A percentile compares a stretch with the other conserved stretches of the same genome.
phyloP scores from a whole-genome alignment of 164 flowering plant genomes.

The Vitis rotundifolia region DNA sequence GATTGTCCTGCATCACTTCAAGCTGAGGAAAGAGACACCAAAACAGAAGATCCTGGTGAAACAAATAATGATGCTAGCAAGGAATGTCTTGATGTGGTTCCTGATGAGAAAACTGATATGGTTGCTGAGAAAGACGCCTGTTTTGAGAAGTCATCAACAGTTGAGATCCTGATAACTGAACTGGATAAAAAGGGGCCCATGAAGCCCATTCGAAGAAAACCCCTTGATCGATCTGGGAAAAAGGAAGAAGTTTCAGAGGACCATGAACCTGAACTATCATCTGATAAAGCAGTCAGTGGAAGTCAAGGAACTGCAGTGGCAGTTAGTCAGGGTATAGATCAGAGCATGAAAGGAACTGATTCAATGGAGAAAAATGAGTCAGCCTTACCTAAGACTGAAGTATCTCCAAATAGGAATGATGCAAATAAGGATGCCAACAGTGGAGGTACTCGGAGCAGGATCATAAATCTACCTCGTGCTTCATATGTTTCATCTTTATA shows the following conservation, averaged over 20 bases:
- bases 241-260: slow-evolving; percentile 21
- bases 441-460: slow-evolving; percentile 45
- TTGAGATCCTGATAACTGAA: slow-evolving; percentile 14
- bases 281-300: slow-evolving; percentile 16
- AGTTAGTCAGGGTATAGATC: slow-evolving; percentile 21
- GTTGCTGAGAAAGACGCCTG: slow-evolving; percentile 10
- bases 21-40: slow-evolving; percentile 12
- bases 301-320: slow-evolving; percentile 20
- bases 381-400: slow-evolving; percentile 22
- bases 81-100: slow-evolving; percentile 4
- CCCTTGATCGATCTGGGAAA: slow-evolving; percentile 16
- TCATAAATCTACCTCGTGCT: slow-evolving; percentile 54
- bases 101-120: slow-evolving; percentile 15
- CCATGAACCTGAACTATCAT: slow-evolving; percentile 16
- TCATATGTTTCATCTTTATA: slow-evolving; percentile 30
- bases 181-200: slow-evolving; percentile 14
- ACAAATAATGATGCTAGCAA: slow-evolving; percentile 5
- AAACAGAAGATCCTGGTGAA: slow-evolving; percentile 21
- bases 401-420: slow-evolving; percentile 26
- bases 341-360: slow-evolving; percentile 18
- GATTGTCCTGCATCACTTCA: slow-evolving; percentile 7
- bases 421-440: slow-evolving; percentile 31
- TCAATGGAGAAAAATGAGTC: slow-evolving; percentile 11
- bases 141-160: slow-evolving; percentile 17
- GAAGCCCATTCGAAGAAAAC: slow-evolving; percentile 7